phyloP scores from a whole-genome alignment of 352 stramenopile species.

The Peronospora belbahrii region DNA sequence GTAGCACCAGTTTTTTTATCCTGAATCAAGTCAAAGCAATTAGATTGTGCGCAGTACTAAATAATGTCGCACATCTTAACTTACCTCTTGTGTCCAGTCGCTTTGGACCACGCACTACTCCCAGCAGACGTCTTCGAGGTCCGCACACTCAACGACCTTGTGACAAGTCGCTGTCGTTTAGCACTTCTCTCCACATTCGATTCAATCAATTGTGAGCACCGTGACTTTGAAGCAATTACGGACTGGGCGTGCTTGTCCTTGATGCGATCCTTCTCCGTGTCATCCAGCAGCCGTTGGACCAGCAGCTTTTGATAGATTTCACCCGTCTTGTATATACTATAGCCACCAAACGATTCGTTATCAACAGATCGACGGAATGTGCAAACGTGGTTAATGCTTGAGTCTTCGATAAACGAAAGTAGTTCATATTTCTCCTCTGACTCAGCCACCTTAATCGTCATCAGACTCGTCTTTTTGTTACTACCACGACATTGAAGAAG shows the following conservation, averaged over 20 bases:
- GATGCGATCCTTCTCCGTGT: slow-evolving; percentile 69
- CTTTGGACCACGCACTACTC: slow-evolving; percentile 12
- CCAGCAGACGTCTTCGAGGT: slow-evolving; percentile 6
- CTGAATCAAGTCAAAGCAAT: slow-evolving; percentile 2
- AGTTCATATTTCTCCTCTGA: slow-evolving; percentile 55
- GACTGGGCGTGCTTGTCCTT: slow-evolving; percentile 75
- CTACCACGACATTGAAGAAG: slow-evolving; percentile 4
- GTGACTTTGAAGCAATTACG: slow-evolving; percentile 61
- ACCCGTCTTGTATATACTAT: slow-evolving; percentile 48
- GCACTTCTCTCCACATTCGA: slow-evolving; percentile 10
- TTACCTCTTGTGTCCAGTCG: slow-evolving; percentile 18
- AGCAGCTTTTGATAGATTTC: slow-evolving; percentile 74
- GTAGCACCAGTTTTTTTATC: slow-evolving; percentile 18
- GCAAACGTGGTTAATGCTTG: slow-evolving; percentile 58
- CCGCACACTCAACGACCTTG: slow-evolving; percentile 6
- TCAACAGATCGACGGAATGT: slow-evolving; percentile 32
- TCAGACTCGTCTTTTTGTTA: slow-evolving; percentile 41
- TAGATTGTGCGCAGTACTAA: background rate
- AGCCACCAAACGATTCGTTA: slow-evolving; percentile 18
- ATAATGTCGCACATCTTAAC: background rate
- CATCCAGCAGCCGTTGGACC: slow-evolving; percentile 69
- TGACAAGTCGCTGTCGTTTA: slow-evolving; percentile 17
- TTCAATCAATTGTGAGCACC: slow-evolving; percentile 56
- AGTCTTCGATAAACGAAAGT: slow-evolving; percentile 66
- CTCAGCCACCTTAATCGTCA: slow-evolving; percentile 30